Conservation (phyloP, 2,329 filamentous ascomycete genomes). For the Cercospora janseana region DNA sequence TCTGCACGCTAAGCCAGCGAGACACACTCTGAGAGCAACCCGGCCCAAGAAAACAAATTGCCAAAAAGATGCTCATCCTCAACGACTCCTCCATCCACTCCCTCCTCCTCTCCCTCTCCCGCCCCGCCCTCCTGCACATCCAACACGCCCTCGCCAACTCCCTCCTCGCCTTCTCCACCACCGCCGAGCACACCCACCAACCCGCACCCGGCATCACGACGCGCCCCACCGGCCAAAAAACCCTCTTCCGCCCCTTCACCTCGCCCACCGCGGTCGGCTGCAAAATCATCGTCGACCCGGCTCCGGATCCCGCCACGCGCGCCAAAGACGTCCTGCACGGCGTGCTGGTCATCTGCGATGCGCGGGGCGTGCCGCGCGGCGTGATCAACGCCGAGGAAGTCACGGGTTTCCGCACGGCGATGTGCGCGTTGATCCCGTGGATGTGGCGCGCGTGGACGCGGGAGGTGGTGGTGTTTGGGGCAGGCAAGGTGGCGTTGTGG, state of each 20-base stretch:
- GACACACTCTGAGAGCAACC: no score
- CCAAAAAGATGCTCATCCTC: constrained; percentile 17
- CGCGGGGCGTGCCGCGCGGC: constrained; percentile 8
- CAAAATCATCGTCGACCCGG: constrained; percentile 24
- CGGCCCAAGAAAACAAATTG: no score
- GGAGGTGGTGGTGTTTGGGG: constrained; percentile 50
- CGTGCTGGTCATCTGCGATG: constrained; percentile 14
- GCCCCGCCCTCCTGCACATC: constrained; percentile 8
- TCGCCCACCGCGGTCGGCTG: constrained; percentile 15
- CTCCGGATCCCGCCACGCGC: not conserved
- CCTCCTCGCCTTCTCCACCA: constrained; percentile 10
- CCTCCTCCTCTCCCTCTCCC: constrained; percentile 14
- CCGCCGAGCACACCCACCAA: constrained; percentile 13
- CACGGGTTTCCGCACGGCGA: constrained; percentile 76
- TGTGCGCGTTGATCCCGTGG: constrained; percentile 64
- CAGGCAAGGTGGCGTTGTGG: constrained; percentile 52
- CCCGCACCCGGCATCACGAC: constrained; percentile 15
- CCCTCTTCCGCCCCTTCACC: constrained; percentile 19
- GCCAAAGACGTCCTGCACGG: constrained; percentile 15
- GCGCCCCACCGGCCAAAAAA: constrained; percentile 18
- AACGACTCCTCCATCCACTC: constrained; percentile 15
- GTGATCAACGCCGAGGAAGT: constrained; percentile 66
- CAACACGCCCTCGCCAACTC: constrained; percentile 15
- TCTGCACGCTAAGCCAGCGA: no score
- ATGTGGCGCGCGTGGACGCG: constrained; percentile 23